Evolutionary conservation across 805 yeast species (phyloP), one percentile per base, ranked within the genome.

Genomic region (Candida takata): DNA sequence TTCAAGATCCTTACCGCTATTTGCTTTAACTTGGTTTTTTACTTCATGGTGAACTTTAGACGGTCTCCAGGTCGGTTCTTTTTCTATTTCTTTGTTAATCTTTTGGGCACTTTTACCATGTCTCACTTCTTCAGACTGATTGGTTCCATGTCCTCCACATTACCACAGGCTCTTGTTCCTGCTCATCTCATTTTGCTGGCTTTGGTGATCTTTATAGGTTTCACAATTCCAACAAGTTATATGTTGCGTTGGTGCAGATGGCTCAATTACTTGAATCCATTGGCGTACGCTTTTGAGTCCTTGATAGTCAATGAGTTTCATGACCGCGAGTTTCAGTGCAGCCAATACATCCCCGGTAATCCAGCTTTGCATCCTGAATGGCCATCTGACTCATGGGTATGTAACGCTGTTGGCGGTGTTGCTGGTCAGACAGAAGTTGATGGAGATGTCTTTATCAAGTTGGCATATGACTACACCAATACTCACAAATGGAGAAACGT

Each of bases 381-480:
- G 31, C 36, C 55, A 5, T 33, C 50, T 6, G 58, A 55, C 15
- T 44, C 62, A 11, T 52, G 58, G 42, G 65, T 77, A 24, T 81
- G 88, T 61, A 55, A 70, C 31, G 69, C 69, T 15, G 74, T 70
- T 15, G 83, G 88, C 51, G 87, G 86, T 37, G 85, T 86, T 25
- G 87, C 87, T 7, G 87, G 86, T 36, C 73, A 84, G 25, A 31
- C 28, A 14, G 8, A 10, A 10, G 34, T 31, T 9, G 14, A 15
- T 23, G 33, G 33, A 8, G 65, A 67, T 33, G 61, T 45, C 11
- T 81, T 69, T 51, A 41, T 79, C 17, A 41, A 45, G 5, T 37
- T 49, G 10, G 58, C 77, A 4, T 79, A 61, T 52, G 48, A 55
- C 8, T 78, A 74, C 54, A 40, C 52, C 29, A 54, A 58, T 36